Evolutionary conservation across 2,329 filamentous ascomycete genomes (phyloP), one percentile per base, ranked within the genome.

Genomic region (Neofusicoccum sp.): DNA sequence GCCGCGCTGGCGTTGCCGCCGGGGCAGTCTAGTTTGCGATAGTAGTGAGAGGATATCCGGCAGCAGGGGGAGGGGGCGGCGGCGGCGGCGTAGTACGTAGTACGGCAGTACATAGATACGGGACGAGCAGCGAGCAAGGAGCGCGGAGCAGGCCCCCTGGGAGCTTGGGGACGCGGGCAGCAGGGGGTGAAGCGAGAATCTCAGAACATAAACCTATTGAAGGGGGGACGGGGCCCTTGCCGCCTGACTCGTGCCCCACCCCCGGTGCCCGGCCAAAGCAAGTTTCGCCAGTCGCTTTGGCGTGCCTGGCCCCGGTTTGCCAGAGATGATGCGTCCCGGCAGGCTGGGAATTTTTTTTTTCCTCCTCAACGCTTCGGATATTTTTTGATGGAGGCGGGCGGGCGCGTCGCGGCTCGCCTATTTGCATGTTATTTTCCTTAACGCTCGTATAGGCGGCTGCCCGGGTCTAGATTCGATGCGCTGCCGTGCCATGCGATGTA

Each of bases 401-500:
- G 9, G 20, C 24, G 9, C 40, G 40, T 43, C 11, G n/a, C 40
- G 26, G 47, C 31, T 51, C 47, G 47, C 31, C 16, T 26, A 6
- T 36, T 16, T 6, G 47, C 36, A 12, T 20, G 7, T 51, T 3
- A 43, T 16, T 30, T 31, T 31, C n/a, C 31, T 49, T 1, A n/a
- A 31, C 47, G 31, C 30, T 31, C 30, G 49, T 20, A 40, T 54
- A 28, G 48, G 34, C 34, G 34, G 33, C 1, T 28, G 9, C 14
- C 16, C 16, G 9, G 49, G 24, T 11, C 30, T 24, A 30, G 36
- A 54, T 31, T 56, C 51, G 28, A 56, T 31, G 51, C 1, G n/a
- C n/a, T n/a, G n/a, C n/a, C n/a, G 26, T 43, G 36, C 51, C 36
- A 56, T 56, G 26, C 51, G 51, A 41, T 56, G 38, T 56, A 56